A percentile compares a stretch with the other conserved stretches of the same genome.
These are phyloP conservation scores for Apiotrichum laibachii DNA, from an alignment of 1,284 basidiomycete genomes.

Conservation along the genomic window DNA sequence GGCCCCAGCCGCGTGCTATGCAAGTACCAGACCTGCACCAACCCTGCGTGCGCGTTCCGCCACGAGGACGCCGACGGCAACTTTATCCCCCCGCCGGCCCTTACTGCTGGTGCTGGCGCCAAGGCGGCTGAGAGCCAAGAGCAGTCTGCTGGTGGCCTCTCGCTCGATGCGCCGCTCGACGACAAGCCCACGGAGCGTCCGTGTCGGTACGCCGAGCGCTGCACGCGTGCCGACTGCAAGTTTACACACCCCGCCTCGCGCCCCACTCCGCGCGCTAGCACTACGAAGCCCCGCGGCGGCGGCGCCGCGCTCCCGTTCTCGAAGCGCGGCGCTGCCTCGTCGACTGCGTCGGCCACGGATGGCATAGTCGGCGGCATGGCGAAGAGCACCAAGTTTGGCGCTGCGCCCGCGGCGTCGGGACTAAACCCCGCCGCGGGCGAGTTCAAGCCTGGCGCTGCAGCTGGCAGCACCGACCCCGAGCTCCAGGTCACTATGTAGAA, in stretches of 20 bases:
- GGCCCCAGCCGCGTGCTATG: constrained; percentile 48
- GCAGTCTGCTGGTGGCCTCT: neutral
- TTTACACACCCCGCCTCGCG: constrained; percentile 38
- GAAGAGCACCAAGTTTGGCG: constrained; percentile 37
- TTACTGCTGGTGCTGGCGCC: constrained; percentile 26
- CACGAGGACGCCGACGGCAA: constrained; percentile 52
- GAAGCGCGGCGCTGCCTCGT: neutral
- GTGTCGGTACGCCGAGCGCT: constrained; percentile 45
- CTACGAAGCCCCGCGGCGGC: constrained; percentile 6
- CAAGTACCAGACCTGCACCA: constrained; percentile 51
- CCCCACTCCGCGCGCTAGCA: constrained; percentile 23
- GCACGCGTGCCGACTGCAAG: constrained; percentile 45
- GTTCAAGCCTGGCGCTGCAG: constrained; percentile 32
- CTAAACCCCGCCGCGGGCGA: constrained; percentile 34
- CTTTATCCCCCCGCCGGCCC: constrained; percentile 47
- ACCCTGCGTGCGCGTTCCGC: constrained; percentile 50
- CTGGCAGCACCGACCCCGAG: constrained; percentile 13
- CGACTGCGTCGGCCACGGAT: neutral
- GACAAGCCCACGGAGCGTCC: constrained; percentile 26
- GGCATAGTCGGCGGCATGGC: constrained; percentile 28
- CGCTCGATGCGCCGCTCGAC: constrained; percentile 28
- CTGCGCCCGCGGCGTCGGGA: constrained; percentile 10
- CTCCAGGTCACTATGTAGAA: constrained; percentile 22
- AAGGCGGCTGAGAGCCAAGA: neutral
- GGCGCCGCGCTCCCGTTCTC: neutral